Evolutionary conservation across 2,329 filamentous ascomycete species (phyloP).

Genomic region (Anthostomella pinea): DNA sequence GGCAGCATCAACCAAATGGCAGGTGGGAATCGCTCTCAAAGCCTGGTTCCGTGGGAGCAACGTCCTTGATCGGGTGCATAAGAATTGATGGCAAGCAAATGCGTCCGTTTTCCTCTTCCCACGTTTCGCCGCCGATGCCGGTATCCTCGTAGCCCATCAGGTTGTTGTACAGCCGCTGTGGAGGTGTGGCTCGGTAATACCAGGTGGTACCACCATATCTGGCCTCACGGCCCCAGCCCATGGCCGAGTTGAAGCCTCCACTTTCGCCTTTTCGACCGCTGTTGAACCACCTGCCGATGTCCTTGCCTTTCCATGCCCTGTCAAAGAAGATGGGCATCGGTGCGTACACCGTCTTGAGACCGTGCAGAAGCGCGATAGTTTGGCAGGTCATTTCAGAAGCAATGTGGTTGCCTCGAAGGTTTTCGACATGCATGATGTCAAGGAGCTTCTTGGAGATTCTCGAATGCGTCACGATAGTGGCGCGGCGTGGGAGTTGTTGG

Average conservation of each 20-base stretch:
- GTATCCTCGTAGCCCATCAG: constrained; percentile 60
- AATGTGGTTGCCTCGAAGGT: constrained; percentile 69
- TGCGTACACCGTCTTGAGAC: constrained; percentile 73
- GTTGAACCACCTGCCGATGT: constrained; percentile 59
- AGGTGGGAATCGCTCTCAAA: constrained; percentile 40
- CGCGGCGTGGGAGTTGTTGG: constrained; percentile 63
- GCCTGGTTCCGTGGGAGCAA: constrained; percentile 47
- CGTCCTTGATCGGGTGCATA: constrained; percentile 59
- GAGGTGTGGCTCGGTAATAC: constrained; percentile 58
- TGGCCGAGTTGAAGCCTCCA: constrained; percentile 54
- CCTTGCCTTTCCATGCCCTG: constrained; percentile 61
- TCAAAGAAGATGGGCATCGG: constrained; percentile 81
- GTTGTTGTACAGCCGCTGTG: constrained; percentile 59
- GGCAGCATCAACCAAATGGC: constrained; percentile 32
- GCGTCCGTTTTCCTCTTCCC: constrained; percentile 55
- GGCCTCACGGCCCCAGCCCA: constrained; percentile 58
- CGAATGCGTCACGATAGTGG: constrained; percentile 75
- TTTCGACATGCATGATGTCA: constrained; percentile 75
- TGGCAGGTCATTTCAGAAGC: constrained; percentile 79
- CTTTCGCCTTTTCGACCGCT: constrained; percentile 53
- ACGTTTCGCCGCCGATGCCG: constrained; percentile 50
- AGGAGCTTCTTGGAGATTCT: constrained; percentile 69
- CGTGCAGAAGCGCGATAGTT: constrained; percentile 70
- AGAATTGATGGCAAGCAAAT: constrained; percentile 58
- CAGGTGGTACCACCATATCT: constrained; percentile 58